phyloP scores from a whole-genome alignment of 2,329 filamentous ascomycete genomes.

The Fusarium aywerte region DNA sequence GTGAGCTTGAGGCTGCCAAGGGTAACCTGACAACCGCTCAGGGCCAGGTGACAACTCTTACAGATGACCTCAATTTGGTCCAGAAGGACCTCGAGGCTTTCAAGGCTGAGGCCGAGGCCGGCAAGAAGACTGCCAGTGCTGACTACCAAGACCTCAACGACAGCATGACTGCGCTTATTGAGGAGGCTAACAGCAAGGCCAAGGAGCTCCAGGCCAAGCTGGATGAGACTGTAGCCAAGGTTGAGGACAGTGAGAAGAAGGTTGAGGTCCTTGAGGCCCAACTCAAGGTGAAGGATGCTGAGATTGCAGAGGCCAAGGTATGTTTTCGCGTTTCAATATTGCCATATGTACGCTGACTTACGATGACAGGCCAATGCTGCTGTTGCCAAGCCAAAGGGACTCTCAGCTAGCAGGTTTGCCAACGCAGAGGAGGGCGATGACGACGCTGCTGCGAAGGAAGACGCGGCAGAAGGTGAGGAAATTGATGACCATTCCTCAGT shows the following conservation, averaged over 20 bases:
- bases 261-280: conserved; percentile 63
- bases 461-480: conserved; percentile 67
- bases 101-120: conserved; percentile 62
- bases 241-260: conserved; percentile 61
- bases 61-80: conserved; percentile 59
- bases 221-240: conserved; percentile 56
- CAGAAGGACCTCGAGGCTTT: conserved; percentile 65
- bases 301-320: conserved; percentile 71
- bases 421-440: conserved; percentile 52
- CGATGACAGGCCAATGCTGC: conserved; percentile 57
- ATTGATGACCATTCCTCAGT: conserved; percentile 70
- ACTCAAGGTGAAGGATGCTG: conserved; percentile 71
- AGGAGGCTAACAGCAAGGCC: conserved; percentile 66
- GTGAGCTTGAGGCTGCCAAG: conserved; percentile 51
- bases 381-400: conserved; percentile 59
- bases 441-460: conserved; percentile 50
- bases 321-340: conserved; percentile 7
- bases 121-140: conserved; percentile 65
- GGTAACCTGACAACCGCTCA: conserved; percentile 53
- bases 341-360: not conserved
- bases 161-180: conserved; percentile 68
- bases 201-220: conserved; percentile 63
- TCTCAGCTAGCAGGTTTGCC: conserved; percentile 66
- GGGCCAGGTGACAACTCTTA: conserved; percentile 46
- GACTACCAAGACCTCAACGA: conserved; percentile 73